Percentiles rank a stretch among this genome's conserved stretches.
These are phyloP conservation scores for Aspergillus quadricinctus DNA, from an alignment of 2,329 filamentous ascomycete genomes.

Conservation along the genomic window DNA sequence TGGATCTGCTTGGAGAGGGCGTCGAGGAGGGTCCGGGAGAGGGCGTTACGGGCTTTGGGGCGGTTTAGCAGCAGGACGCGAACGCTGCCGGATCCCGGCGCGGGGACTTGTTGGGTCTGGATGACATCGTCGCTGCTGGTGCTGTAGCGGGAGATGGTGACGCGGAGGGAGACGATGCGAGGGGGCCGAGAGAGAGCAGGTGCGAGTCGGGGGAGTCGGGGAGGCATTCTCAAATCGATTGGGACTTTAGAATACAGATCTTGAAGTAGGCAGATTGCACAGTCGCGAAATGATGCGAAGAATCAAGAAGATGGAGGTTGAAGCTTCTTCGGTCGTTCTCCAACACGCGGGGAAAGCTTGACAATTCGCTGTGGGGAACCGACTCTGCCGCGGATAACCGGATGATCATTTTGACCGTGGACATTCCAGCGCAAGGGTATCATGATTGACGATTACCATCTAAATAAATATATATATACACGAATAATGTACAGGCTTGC, in stretches of 20 bases:
- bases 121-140: slow-evolving; percentile 43
- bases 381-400: slow-evolving; percentile 16
- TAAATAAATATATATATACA: slow-evolving; percentile 15
- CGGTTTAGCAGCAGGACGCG: slow-evolving; percentile 84
- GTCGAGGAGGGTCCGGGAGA: slow-evolving; percentile 72
- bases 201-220: slow-evolving; percentile 25
- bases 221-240: slow-evolving; percentile 23
- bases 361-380: slow-evolving; percentile 7
- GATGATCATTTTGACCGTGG: neutral
- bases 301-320: slow-evolving; percentile 1
- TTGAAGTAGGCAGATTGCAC: slow-evolving; percentile 1
- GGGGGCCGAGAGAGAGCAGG: slow-evolving; percentile 16
- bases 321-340: neutral
- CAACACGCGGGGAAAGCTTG: slow-evolving; percentile 22
- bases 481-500: slow-evolving; percentile 16
- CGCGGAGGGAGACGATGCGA: slow-evolving; percentile 18
- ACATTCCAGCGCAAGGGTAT: slow-evolving; percentile 7
- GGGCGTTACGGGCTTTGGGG: slow-evolving; percentile 80
- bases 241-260: neutral
- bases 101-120: slow-evolving; percentile 69
- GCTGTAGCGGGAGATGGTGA: slow-evolving; percentile 32
- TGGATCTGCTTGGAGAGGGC: slow-evolving; percentile 70
- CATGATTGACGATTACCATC: neutral
- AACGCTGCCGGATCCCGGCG: slow-evolving; percentile 76
- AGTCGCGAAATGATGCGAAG: neutral